Base-by-base conservation (phyloP, 176 grass and related monocot species). In the Zoysia japonica region DNA sequence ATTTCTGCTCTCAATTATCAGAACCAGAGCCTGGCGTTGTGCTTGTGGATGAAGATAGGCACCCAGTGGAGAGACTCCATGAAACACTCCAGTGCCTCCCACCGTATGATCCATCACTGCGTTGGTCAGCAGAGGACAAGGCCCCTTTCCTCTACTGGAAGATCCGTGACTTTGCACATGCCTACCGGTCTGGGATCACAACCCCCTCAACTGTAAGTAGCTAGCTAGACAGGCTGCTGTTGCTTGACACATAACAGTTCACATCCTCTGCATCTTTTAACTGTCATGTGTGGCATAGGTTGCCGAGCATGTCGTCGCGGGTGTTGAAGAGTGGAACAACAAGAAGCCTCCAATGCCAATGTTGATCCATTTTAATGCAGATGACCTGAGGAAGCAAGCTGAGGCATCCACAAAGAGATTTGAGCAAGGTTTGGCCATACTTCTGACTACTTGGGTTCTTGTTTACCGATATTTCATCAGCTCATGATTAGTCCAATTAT, bases 111-210 rank as follows among this genome's bases (percentile, higher is more conserved):
- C 82, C 90, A 0, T 86, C 85, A 40, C 19, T 62, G 37, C 71
- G 13, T 43, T 86, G 75, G 83, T 47, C 71, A 1, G 12, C 65
- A 0, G 67, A 84, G 42, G 85, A 90, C 42, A 82, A 57, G 36
- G 56, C 68, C 9, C 88, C 92, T 81, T 95, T 95, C 61, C 86
- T 95, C 19, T 95, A 99, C 65, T 99, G 96, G 96, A 95, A 81
- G 65, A 99, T 99, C 56, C 92, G 96, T 2, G 96, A 99, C 76
- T 99, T 91, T 78, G 92, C 96, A 0, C 82, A 95, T 67, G 96
- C 90, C 1, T 99, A 99, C 78, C 82, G 84, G 35, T 91, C 88
- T 3, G 73, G 88, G 45, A 85, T 80, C 83, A 91, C 92, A 3
- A 95, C 90, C 1, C 96, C 96, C 15, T 91, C 76, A 15, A 43